Percentiles rank a stretch among this genome's conserved stretches.
These are phyloP conservation scores for Penicillium olsonii DNA, from an alignment of 2,329 filamentous ascomycete genomes.

Conservation along the genomic window DNA sequence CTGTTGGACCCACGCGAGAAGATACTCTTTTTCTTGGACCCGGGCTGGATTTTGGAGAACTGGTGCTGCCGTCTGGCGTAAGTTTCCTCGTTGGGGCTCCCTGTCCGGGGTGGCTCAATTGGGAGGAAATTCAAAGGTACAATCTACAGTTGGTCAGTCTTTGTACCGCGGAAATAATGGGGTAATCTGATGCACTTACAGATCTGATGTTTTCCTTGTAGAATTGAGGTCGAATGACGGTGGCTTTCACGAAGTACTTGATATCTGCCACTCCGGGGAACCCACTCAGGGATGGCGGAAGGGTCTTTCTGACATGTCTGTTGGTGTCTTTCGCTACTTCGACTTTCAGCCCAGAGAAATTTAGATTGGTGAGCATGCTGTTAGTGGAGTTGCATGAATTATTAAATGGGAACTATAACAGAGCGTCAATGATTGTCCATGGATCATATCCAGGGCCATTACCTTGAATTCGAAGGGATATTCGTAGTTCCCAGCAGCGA, in stretches of 20 bases:
- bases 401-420: conserved; percentile 50
- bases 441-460: neutral
- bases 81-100: conserved; percentile 70
- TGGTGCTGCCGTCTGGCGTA: conserved; percentile 75
- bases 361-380: conserved; percentile 49
- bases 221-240: conserved; percentile 81
- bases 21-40: conserved; percentile 58
- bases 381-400: conserved; percentile 50
- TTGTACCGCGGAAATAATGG: neutral
- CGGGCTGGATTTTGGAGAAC: conserved; percentile 47
- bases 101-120: conserved; percentile 80
- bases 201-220: conserved; percentile 85
- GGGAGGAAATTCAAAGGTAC: conserved; percentile 81
- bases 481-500: conserved; percentile 48
- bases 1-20: conserved; percentile 52
- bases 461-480: conserved; percentile 55
- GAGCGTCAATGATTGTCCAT: neutral
- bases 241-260: conserved; percentile 93
- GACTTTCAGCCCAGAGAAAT: conserved; percentile 46
- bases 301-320: conserved; percentile 76
- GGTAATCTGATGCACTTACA: conserved; percentile 29
- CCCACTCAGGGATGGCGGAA: conserved; percentile 86
- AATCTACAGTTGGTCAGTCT: conserved; percentile 29
- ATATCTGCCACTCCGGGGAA: conserved; percentile 88
- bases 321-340: conserved; percentile 47